Evolutionary conservation across 768 basidiomycete species (phyloP), one percentile per base, ranked within the genome.

Genomic region (Termitomyces sp.): DNA sequence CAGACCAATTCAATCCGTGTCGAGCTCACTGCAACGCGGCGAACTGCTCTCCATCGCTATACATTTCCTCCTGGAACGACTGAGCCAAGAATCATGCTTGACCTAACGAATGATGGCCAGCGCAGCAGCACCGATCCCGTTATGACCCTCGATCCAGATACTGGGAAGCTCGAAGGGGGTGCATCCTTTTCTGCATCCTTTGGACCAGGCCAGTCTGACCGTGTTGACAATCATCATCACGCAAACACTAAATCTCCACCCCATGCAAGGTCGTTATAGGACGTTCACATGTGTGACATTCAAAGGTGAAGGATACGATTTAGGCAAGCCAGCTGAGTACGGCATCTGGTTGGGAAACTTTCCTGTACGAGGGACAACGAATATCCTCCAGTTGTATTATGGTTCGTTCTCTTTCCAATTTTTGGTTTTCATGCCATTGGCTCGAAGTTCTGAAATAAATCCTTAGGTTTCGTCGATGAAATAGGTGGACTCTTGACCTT

Each of bases 221-320:
- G 7, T 41, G 35, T 6, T 41, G 3, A 37, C 43, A 11, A 37
- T 12, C 19, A 21, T 23, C 16, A 40, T 16, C 4, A 5, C 35
- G 19, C 48, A 10, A 27, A 40, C 9, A 34, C 23, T 50, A 8
- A 55, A 0, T 21, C 14, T 19, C n/a, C n/a, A 29, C 23, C 14
- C 29, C 23, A 9, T n/a, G 16, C 44, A 8, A 77, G 82, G 81
- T 1, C 70, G 78, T 11, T 87, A 85, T 66, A 72, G 73, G 14
- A 82, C 79, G 1, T 86, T 80, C 62, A 80, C 80, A 0, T 87
- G 85, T 61, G 79, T 83, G 0, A 82, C 83, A 58, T 87, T 86
- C 69, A 73, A 78, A 59, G 83, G 81, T 4, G 77, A 80, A 31
- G 81, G 79, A 0, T 81, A 76, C 53, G 61, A 71, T 3, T 69